Base-by-base conservation (phyloP, 352 stramenopile species). In the Halophytophthora polymorphica region DNA sequence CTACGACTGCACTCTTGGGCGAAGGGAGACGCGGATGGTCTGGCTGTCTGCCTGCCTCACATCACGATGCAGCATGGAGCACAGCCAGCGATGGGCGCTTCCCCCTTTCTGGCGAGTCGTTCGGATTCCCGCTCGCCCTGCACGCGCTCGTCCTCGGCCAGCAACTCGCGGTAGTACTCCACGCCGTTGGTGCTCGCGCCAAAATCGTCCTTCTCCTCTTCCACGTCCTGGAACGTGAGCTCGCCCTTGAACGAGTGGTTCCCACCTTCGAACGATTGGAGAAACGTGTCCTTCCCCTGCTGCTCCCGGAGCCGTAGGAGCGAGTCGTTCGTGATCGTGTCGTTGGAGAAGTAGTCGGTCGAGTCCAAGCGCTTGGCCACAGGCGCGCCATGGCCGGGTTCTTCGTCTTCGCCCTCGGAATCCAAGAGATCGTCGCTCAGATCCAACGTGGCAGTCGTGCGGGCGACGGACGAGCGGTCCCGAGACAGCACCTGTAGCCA, bases 251-350 rank as follows among this genome's bases (percentile, higher is more conserved):
- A 90, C 10, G 68, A 71, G n/a, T 58, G 44, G 3, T 56, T 53
- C 36, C 33, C 45, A 21, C 31, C 52, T 14, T 53, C 53, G 21
- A 53, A 47, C 35, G 58, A 58, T 29, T 70, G 51, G 0, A 68
- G 21, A 2, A 78, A 47, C 12, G 63, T 71, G 6, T 34, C 34
- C 48, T 83, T 64, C 12, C 65, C 50, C 23, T 65, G 64, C 47
- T 71, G 38, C 15, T 70, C 64, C 8, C 56, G 58, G 22, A 87
- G 72, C 1, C 80, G 75, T 45, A 88, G 56, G 38, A 87, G 78
- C 18, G 77, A 85, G 28, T 90, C 77, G 61, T 90, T 85, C 33
- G 66, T 80, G 60, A 90, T 80, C n/a, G 70, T 75, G 25, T 90
- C 77, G 45, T 88, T 87, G 23, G 56, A 38, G 1, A 90, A 50